Base-by-base conservation (phyloP, 495 filamentous ascomycete species). In the Darksidea phi region DNA sequence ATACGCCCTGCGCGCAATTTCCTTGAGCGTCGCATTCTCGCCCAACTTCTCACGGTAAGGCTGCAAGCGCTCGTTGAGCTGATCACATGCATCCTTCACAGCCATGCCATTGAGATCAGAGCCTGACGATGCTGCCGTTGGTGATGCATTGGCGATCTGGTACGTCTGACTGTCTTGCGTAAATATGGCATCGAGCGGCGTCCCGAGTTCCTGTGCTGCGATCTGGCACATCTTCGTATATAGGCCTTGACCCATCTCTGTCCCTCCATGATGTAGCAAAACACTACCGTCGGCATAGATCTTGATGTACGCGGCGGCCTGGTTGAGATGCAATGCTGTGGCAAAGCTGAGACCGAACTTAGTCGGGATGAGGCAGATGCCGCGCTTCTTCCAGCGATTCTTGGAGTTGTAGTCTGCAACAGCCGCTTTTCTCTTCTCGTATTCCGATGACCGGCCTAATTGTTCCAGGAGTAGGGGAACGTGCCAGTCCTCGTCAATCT, bases 21-120 rank as follows among this genome's bases (percentile, higher is more conserved):
- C 54, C 41, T 70, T 70, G 61, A 77, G 72, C 1, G 68, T 59
- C 10, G 74, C 71, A 34, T 71, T 61, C 21, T 41, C 41, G 38
- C 73, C 70, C n/a, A 54, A 69, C 36, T 72, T 73, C 54, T 67
- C 53, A 13, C 74, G 42, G 15, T 71, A 75, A 10, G 74, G 72
- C 28, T 64, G 49, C 3, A 77, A 57, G 2, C 74, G 71, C 47
- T 65, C 69, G 52, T 75, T 76, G 6, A 77, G 59, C 46, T 74
- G 67, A 37, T 72, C 59, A 47, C 75, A 77, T 2, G 75, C 74
- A 24, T 74, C 38, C 48, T 75, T 72, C 3, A 76, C 62, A 7
- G 74, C 75, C 75, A 77, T 77, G n/a, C 74, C 74, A 28, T 77
- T 77, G 6, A 77, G 61, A 46, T 77, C 75, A 13, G 69, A 73